Percentiles rank a stretch among this genome's conserved stretches.
phyloP scores from a whole-genome alignment of 768 basidiomycete genomes.

The Pleurotus tuber-regium region DNA sequence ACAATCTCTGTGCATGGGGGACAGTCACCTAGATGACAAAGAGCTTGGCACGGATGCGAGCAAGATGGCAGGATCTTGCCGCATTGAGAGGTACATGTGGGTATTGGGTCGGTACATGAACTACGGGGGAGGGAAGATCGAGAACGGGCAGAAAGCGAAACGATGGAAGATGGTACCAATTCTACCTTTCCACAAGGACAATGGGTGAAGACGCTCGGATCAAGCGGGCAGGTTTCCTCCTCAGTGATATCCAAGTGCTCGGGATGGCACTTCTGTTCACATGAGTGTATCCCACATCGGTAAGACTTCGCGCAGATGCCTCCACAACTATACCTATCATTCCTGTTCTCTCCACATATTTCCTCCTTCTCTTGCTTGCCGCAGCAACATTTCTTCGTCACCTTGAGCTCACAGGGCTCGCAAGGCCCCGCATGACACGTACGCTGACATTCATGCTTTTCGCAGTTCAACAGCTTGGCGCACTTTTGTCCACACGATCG shows the following conservation, averaged over 20 bases:
- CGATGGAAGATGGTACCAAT: neutral
- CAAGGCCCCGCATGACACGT: conserved; percentile 81
- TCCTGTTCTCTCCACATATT: conserved; percentile 71
- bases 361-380: conserved; percentile 61
- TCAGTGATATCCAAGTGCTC: neutral
- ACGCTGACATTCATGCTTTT: conserved; percentile 66
- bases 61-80: conserved; percentile 63
- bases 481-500: conserved; percentile 46
- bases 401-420: conserved; percentile 53
- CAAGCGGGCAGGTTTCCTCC: conserved; percentile 56
- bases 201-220: conserved; percentile 61
- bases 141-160: conserved; percentile 41
- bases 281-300: conserved; percentile 71
- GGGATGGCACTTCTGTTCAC: conserved; percentile 68
- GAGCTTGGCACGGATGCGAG: conserved; percentile 64
- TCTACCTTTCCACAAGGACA: conserved; percentile 78
- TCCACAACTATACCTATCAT: conserved; percentile 60
- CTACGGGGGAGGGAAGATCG: conserved; percentile 32
- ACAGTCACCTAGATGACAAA: conserved; percentile 79
- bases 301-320: conserved; percentile 47
- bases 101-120: conserved; percentile 73
- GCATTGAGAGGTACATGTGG: conserved; percentile 74
- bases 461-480: conserved; percentile 54
- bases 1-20: conserved; percentile 74
- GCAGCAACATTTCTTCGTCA: conserved; percentile 74